Evolutionary conservation across 352 stramenopile genomes (phyloP), one percentile per base, ranked within the genome.

Genomic region (Phytophthora foliorum): DNA sequence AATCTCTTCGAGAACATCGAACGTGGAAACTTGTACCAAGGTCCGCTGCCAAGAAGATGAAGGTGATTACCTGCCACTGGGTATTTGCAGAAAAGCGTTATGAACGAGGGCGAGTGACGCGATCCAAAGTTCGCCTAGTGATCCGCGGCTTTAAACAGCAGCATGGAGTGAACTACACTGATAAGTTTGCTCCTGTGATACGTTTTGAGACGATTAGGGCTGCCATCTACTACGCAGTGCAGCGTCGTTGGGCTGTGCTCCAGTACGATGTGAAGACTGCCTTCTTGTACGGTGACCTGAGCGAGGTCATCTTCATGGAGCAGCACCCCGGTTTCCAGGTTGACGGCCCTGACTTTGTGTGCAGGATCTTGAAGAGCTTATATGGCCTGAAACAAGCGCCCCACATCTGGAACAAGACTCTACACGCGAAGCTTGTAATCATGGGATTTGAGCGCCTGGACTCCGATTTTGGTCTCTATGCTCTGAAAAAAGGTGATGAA

Each of bases 131-230:
- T 4, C 50, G 64, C 0, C 48, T 67, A 0, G 56, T 62, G 4
- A 56, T 63, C 29, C 57, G 44, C 13, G 58, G 58, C 16, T 67
- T 59, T 29, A 66, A 64, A 13, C 66, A 69, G 24, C 6, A 55
- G 19, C 50, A 27, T 22, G 66, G 58, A 1, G 32, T 64, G 0
- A 52, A 64, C 42, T 74, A 64, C 22, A 11, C 5, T 2, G 56
- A 72, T 2, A 72, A 49, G 3, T 72, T 36, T 36, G 38, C 63
- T 16, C 55, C 55, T 2, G 45, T 72, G 0, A 52, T 62, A 1
- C 39, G 59, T 2, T 67, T 67, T 32, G 59, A 60, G 11, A 51
- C 50, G 1, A 61, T 67, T 3, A 38, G 50, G 29, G n/a, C n/a
- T 1, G 50, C 50, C 6, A 42, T 67, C 3, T 44, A 21, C 36